These are phyloP conservation scores for Coniochaeta sp. DNA, from an alignment of 2,329 filamentous ascomycete genomes.

Conservation along the genomic window DNA sequence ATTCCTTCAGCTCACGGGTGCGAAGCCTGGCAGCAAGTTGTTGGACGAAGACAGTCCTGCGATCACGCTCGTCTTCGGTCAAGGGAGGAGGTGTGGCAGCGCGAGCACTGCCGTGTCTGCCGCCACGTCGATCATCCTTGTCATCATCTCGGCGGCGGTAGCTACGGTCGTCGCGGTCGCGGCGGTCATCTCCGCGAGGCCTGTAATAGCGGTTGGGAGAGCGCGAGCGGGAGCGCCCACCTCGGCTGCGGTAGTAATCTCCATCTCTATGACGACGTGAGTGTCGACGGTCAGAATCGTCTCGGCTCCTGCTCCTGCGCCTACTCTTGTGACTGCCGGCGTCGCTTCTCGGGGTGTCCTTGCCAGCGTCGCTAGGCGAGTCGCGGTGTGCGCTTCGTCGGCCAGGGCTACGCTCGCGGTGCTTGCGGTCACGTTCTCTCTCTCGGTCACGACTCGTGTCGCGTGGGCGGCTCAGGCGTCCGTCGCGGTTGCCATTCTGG, in stretches of 20 bases:
- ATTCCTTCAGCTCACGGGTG: slow-evolving; percentile 85
- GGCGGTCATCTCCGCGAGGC: slow-evolving; percentile 38
- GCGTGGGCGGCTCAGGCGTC: slow-evolving; percentile 16
- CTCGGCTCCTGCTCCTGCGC: slow-evolving; percentile 70
- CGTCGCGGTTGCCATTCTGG: slow-evolving; percentile 38
- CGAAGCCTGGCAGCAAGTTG: slow-evolving; percentile 91
- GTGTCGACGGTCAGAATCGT: slow-evolving; percentile 68
- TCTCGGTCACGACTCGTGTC: slow-evolving; percentile 46
- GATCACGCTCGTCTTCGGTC: slow-evolving; percentile 93
- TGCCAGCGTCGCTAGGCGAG: slow-evolving; percentile 43
- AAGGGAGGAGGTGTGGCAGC: slow-evolving; percentile 56
- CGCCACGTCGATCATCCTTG: slow-evolving; percentile 35
- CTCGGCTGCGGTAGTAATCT: slow-evolving; percentile 62
- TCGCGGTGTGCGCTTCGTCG: slow-evolving; percentile 45
- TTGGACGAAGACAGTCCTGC: slow-evolving; percentile 95
- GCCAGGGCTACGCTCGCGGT: slow-evolving; percentile 39
- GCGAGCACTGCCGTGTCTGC: slow-evolving; percentile 27
- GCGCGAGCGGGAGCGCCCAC: slow-evolving; percentile 63
- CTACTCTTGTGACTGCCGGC: slow-evolving; percentile 75
- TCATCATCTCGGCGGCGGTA: slow-evolving; percentile 47
- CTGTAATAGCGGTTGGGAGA: slow-evolving; percentile 59
- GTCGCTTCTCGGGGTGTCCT: slow-evolving; percentile 65
- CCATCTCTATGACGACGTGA: slow-evolving; percentile 67
- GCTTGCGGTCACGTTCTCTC: slow-evolving; percentile 47
- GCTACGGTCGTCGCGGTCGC: slow-evolving; percentile 32